A percentile compares a stretch with the other conserved stretches of the same genome.
These are phyloP conservation scores for Fimicolochytrium jonesii DNA, from an alignment of 192 early-diverging fungal species.

Conservation along the genomic window DNA sequence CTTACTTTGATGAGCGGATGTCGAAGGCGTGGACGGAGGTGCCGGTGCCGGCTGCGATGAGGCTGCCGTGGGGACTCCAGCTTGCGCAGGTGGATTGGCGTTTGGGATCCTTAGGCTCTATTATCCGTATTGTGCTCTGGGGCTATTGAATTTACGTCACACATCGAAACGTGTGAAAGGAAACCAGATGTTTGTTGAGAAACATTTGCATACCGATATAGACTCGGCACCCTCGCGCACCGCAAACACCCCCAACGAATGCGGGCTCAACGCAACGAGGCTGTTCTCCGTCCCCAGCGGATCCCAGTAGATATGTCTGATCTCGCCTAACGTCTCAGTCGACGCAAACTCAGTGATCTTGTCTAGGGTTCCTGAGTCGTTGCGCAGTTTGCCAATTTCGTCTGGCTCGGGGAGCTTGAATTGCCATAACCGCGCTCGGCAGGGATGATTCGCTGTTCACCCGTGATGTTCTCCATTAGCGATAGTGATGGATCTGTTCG, in stretches of 20 bases:
- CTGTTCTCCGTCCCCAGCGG: slow-evolving; percentile 26
- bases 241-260: slow-evolving; percentile 45
- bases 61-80: slow-evolving; percentile 4
- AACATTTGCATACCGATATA: too few relatives aligned
- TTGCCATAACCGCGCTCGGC: slow-evolving; percentile 37
- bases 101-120: too few relatives aligned
- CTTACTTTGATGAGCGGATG: slow-evolving; percentile 1
- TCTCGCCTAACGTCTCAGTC: neutral
- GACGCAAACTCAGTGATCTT: slow-evolving; percentile 25
- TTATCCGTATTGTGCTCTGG: too few relatives aligned
- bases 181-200: neutral
- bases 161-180: neutral
- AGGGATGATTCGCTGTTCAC: neutral
- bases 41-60: neutral
- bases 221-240: slow-evolving; percentile 29
- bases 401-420: slow-evolving; percentile 21
- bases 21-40: neutral
- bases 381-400: slow-evolving; percentile 25
- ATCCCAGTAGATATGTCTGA: slow-evolving; percentile 51
- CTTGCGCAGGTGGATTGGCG: slow-evolving; percentile 10
- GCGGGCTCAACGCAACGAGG: slow-evolving; percentile 14
- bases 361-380: slow-evolving; percentile 31
- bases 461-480: too few relatives aligned
- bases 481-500: too few relatives aligned
- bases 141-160: too few relatives aligned